phyloP scores from a whole-genome alignment of 2,329 filamentous ascomycete genomes.

The Ophiostoma piceae region DNA sequence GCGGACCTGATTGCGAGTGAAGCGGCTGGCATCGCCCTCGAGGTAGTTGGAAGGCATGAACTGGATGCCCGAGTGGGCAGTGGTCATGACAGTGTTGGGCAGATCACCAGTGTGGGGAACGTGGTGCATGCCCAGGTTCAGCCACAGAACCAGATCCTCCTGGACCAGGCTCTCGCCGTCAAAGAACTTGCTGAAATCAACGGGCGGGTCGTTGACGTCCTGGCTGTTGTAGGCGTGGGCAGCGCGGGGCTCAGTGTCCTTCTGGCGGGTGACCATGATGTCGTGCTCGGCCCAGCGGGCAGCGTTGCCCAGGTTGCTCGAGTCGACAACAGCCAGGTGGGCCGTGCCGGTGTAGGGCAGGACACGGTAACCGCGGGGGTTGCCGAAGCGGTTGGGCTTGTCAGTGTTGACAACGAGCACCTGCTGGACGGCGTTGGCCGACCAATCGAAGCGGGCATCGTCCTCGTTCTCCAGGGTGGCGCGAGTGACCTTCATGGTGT shows the following conservation, averaged over 20 bases:
- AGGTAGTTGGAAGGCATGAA: conserved; percentile 45
- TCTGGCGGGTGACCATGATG: conserved; percentile 46
- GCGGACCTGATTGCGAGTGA: conserved; percentile 39
- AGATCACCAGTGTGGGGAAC: conserved; percentile 50
- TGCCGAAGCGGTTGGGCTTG: conserved; percentile 45
- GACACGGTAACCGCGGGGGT: conserved; percentile 48
- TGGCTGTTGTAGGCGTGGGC: conserved; percentile 44
- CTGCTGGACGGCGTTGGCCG: conserved; percentile 42
- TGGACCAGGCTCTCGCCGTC: conserved; percentile 40
- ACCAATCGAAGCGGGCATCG: conserved; percentile 44
- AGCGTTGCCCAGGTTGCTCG: conserved; percentile 42
- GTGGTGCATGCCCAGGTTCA: conserved; percentile 52
- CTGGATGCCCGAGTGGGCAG: conserved; percentile 41
- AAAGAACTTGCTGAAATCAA: conserved; percentile 49
- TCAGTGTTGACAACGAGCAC: conserved; percentile 50
- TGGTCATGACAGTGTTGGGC: conserved; percentile 49
- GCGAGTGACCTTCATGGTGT: conserved; percentile 49
- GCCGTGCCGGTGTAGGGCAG: conserved; percentile 37
- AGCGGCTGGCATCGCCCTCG: conserved; percentile 36
- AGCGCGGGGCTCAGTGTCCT: conserved; percentile 48
- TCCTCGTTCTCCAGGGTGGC: conserved; percentile 41
- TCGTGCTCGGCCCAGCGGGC: conserved; percentile 48
- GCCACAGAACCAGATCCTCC: conserved; percentile 47
- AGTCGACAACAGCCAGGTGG: conserved; percentile 47
- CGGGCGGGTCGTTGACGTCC: conserved; percentile 42